phyloP scores from a whole-genome alignment of 345 rosid genomes.

The Aquilaria malaccensis region DNA sequence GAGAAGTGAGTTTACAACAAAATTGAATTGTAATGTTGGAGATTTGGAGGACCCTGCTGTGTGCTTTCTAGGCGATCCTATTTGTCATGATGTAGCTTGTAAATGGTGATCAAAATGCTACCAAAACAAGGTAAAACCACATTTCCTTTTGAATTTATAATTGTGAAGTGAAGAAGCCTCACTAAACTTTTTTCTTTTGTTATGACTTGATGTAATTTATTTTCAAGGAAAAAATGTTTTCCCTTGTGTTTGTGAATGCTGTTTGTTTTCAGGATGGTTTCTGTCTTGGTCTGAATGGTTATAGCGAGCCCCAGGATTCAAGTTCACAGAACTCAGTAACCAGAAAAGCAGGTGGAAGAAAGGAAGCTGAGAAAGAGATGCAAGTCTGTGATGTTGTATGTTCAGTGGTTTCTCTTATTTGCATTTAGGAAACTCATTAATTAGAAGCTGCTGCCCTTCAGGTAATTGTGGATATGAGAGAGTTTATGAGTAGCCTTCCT shows the following conservation, averaged over 20 bases:
- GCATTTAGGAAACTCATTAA: constrained; percentile 1
- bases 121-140: no score
- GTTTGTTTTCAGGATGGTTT: constrained; percentile 52
- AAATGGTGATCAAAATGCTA: no score
- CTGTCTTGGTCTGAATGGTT: constrained; percentile 48
- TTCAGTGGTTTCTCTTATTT: constrained; percentile 6
- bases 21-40: no score
- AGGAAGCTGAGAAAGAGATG: constrained; percentile 77
- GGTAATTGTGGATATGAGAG: constrained; percentile 98
- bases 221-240: background rate
- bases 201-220: no score
- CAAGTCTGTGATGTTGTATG: constrained; percentile 42
- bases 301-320: constrained; percentile 48
- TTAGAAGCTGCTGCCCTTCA: constrained; percentile 17
- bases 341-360: constrained; percentile 94
- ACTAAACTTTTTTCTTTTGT: no score
- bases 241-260: constrained; percentile 2
- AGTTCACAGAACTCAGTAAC: constrained; percentile 76
- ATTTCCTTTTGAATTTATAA: no score
- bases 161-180: no score
- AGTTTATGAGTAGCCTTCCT: constrained; percentile 99
- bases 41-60: no score
- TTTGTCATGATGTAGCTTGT: no score
- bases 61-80: no score
- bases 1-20: no score